Conservation (phyloP, 2,329 filamentous ascomycete genomes). For the Trichoderma gracile region DNA sequence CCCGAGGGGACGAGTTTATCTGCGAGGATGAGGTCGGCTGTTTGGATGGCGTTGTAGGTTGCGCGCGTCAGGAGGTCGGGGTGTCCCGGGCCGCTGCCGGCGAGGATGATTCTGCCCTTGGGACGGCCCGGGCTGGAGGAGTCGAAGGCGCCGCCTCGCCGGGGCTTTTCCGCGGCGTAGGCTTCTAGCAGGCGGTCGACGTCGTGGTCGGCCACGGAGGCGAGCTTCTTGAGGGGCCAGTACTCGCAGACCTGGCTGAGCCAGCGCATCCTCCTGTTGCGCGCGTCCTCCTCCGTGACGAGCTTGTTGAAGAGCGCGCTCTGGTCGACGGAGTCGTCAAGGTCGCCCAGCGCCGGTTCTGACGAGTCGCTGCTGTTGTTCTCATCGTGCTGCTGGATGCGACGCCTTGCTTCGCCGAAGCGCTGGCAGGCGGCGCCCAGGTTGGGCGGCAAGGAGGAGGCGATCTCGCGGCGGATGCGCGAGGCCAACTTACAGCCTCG, state of each 20-base stretch:
- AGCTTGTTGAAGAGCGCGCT: constrained; percentile 81
- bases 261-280: constrained; percentile 86
- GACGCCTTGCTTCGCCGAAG: constrained; percentile 70
- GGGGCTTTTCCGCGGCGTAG: constrained; percentile 50
- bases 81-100: constrained; percentile 89
- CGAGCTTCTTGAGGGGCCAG: constrained; percentile 85
- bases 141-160: no score
- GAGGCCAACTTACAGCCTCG: constrained; percentile 92
- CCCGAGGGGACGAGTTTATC: constrained; percentile 84
- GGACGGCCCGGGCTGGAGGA: no score
- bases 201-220: constrained; percentile 76
- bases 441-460: constrained; percentile 71
- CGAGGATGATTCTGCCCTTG: constrained; percentile 76
- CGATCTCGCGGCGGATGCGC: constrained; percentile 84
- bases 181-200: constrained; percentile 74
- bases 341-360: constrained; percentile 36
- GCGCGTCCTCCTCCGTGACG: constrained; percentile 71
- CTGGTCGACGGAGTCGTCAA: constrained; percentile 70
- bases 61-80: constrained; percentile 86
- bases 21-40: constrained; percentile 76
- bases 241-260: constrained; percentile 96
- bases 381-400: constrained; percentile 74
- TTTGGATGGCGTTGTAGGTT: constrained; percentile 72
- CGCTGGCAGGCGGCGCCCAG: constrained; percentile 76
- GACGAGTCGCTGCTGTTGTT: constrained; percentile 52